Conservation (phyloP, 2,329 filamentous ascomycete genomes). For the Exophiala sideris region DNA sequence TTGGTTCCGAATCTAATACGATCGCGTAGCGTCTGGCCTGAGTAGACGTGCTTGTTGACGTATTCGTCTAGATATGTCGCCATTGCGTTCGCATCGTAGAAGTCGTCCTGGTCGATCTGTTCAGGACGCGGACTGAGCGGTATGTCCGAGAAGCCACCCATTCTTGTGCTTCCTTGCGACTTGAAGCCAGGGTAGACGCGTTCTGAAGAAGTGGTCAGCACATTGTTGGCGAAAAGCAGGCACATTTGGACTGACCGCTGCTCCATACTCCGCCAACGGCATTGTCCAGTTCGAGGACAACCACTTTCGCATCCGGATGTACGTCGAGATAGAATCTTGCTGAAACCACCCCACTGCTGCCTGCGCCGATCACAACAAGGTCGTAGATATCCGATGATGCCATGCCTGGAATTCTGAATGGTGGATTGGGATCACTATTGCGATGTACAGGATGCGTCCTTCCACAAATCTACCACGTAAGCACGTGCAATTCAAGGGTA, state of each 20-base stretch:
- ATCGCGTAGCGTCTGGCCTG: conserved; percentile 47
- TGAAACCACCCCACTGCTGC: not conserved
- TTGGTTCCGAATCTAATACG: conserved; percentile 51
- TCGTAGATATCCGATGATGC: not conserved
- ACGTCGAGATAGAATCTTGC: conserved; percentile 1
- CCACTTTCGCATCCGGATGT: not conserved
- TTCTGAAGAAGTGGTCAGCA: conserved; percentile 2
- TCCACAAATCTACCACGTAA: too few species aligned
- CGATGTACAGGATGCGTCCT: too few species aligned
- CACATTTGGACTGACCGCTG: not conserved
- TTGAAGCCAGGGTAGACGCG: conserved; percentile 61
- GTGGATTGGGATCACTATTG: too few species aligned
- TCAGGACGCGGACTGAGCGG: conserved; percentile 35
- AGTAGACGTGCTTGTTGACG: conserved; percentile 52
- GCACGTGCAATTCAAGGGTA: too few species aligned
- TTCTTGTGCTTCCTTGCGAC: conserved; percentile 69
- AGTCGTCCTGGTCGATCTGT: not conserved
- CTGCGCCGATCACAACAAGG: not conserved
- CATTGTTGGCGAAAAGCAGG: too few species aligned
- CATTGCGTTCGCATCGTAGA: conserved; percentile 44
- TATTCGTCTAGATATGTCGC: conserved; percentile 55
- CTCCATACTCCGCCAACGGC: not conserved
- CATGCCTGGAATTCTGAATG: not conserved
- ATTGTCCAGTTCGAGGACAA: not conserved
- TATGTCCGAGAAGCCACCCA: conserved; percentile 70